A percentile compares a stretch with the other conserved stretches of the same genome.
Conservation (phyloP, 2,329 filamentous ascomycete species). For the Stachybotrys echinatus region DNA sequence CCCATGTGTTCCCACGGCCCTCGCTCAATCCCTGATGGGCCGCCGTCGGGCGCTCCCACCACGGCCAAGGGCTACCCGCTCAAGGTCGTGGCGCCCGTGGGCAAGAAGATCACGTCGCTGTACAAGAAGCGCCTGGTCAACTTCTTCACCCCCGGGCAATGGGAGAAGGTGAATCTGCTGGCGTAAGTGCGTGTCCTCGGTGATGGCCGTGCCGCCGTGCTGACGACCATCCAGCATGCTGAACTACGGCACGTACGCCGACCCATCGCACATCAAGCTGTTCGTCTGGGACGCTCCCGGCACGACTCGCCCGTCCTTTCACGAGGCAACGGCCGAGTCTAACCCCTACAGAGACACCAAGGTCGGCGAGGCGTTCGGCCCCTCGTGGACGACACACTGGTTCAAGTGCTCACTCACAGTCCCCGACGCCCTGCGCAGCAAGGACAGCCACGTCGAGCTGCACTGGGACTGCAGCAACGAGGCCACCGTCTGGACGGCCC, state of each 20-base stretch:
- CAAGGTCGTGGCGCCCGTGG: conserved; percentile 2
- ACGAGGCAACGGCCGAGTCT: conserved; percentile 7
- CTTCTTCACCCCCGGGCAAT: conserved; percentile 14
- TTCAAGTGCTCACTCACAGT: conserved; percentile 79
- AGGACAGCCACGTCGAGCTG: conserved; percentile 83
- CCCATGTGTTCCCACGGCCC: conserved; percentile 7
- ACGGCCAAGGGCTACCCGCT: not conserved
- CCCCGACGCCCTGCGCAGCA: conserved; percentile 57
- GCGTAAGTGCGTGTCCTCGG: conserved; percentile 6
- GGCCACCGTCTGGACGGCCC: conserved; percentile 86
- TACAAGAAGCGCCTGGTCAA: conserved; percentile 12
- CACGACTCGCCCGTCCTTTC: conserved; percentile 9
- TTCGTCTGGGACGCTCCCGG: conserved; percentile 12
- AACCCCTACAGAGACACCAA: conserved; percentile 3
- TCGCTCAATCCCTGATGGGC: not conserved
- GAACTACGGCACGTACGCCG: conserved; percentile 8
- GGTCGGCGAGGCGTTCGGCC: conserved; percentile 23
- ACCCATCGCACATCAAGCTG: conserved; percentile 7
- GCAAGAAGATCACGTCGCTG: conserved; percentile 6
- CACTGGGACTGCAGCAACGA: conserved; percentile 96
- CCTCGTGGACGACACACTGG: conserved; percentile 98
- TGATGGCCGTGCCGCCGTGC: not conserved
- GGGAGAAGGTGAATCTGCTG: conserved; percentile 13
- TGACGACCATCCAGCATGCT: conserved; percentile 5
- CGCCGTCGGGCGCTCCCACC: not conserved